These are phyloP conservation scores for Daldinia childiae DNA, from an alignment of 495 filamentous ascomycete genomes.

Conservation along the genomic window DNA sequence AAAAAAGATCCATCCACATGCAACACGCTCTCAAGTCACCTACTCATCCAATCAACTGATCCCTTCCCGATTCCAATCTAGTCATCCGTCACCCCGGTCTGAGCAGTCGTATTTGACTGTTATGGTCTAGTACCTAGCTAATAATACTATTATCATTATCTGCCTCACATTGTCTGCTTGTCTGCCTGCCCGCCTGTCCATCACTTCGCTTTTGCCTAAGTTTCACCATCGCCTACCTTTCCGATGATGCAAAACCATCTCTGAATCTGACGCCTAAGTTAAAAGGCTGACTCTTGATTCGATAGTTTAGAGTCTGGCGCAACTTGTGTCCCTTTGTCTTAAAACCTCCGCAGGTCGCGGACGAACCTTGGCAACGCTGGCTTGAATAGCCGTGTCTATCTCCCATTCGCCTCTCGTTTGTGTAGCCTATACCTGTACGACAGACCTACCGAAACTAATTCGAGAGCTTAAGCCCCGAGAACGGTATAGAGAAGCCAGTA, in stretches of 20 bases:
- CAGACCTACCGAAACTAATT: constrained; percentile 14
- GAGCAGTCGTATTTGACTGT: constrained; percentile 19
- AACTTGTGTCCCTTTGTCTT: constrained; percentile 18
- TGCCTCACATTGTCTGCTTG: constrained; percentile 18
- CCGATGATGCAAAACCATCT: constrained; percentile 28
- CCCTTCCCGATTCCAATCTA: constrained; percentile 21
- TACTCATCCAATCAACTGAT: constrained; percentile 35
- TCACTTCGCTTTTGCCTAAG: background rate
- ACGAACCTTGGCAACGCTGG: constrained; percentile 21
- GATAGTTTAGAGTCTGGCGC: constrained; percentile 17
- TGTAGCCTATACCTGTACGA: constrained; percentile 30
- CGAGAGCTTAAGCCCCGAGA: constrained; percentile 3
- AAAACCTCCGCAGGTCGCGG: constrained; percentile 13
- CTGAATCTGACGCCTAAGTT: constrained; percentile 19
- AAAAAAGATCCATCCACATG: constrained; percentile 26
- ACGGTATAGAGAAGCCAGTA: constrained; percentile 4
- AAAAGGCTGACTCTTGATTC: constrained; percentile 22
- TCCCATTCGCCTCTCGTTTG: constrained; percentile 29
- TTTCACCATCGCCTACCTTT: constrained; percentile 3
- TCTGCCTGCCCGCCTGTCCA: constrained; percentile 2
- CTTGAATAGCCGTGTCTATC: constrained; percentile 27
- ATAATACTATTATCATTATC: constrained; percentile 28
- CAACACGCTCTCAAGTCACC: constrained; percentile 18
- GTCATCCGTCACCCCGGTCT: constrained; percentile 19
- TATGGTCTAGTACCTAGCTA: constrained; percentile 9